Conservation (phyloP, 495 filamentous ascomycete genomes). For the Lasiosphaeria hispida region DNA sequence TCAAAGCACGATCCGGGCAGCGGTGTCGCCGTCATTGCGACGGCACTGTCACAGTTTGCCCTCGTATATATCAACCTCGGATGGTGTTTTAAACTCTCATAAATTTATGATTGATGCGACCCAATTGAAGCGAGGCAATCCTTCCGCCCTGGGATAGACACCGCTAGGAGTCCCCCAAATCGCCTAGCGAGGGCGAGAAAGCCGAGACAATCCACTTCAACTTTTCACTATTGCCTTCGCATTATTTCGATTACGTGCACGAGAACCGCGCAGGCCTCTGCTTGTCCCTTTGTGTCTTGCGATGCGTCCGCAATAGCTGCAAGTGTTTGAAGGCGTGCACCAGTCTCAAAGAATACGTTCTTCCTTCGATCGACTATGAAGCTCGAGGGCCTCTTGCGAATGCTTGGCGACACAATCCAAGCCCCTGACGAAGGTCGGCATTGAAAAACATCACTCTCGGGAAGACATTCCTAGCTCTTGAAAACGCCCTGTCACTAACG, state of each 20-base stretch:
- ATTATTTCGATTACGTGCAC: background rate
- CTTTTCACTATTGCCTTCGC: background rate
- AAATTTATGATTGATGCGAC: no score
- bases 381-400: background rate
- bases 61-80: no score
- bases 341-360: no score
- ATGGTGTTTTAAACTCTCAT: no score
- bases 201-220: no score
- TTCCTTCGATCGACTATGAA: background rate
- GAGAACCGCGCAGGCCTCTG: background rate
- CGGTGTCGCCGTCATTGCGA: no score
- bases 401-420: slow-evolving; percentile 10
- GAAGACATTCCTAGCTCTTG: background rate
- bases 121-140: no score
- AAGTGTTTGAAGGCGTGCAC: no score
- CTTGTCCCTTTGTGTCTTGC: background rate
- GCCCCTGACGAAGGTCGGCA: slow-evolving; percentile 11
- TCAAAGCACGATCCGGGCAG: no score
- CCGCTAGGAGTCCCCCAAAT: no score
- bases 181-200: background rate
- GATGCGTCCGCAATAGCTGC: background rate
- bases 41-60: no score
- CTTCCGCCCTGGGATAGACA: no score
- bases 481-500: background rate
- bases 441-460: background rate